These are phyloP conservation scores for Tylopilus sp. DNA, from an alignment of 1,284 basidiomycete species.

Conservation along the genomic window DNA sequence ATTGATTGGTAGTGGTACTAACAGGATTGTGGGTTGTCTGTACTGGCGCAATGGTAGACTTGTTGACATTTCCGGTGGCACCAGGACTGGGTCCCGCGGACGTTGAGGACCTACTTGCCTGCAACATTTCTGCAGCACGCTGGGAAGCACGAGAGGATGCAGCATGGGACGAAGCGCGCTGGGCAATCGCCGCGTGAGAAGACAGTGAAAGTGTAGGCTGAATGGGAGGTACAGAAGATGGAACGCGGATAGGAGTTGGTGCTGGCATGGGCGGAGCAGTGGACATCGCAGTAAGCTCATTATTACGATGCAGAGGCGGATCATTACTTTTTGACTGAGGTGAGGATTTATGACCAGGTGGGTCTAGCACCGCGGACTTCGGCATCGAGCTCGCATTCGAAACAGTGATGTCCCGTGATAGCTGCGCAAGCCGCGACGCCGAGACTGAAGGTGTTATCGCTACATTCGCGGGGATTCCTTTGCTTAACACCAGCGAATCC, in stretches of 20 bases:
- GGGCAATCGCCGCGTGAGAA: conserved; percentile 10
- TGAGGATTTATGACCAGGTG: conserved; percentile 16
- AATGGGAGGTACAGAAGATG: conserved; percentile 22
- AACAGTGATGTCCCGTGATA: conserved; percentile 9
- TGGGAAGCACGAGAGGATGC: conserved; percentile 22
- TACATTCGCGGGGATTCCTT: conserved; percentile 5
- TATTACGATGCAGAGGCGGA: conserved; percentile 7
- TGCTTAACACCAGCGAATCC: conserved; percentile 19
- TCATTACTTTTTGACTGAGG: conserved; percentile 27
- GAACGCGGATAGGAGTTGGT: conserved; percentile 19
- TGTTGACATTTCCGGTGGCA: conserved; percentile 9
- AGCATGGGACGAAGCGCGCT: conserved; percentile 18
- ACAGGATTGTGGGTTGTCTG: conserved; percentile 11
- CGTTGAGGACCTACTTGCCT: conserved; percentile 19
- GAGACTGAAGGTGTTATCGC: conserved; percentile 3
- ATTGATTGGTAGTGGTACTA: conserved; percentile 2
- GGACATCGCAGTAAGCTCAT: conserved; percentile 7
- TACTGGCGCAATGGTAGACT: conserved; percentile 1
- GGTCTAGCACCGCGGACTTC: conserved; percentile 12
- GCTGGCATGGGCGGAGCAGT: conserved; percentile 21
- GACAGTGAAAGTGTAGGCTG: conserved; percentile 16
- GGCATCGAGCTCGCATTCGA: conserved; percentile 2
- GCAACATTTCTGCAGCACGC: conserved; percentile 22
- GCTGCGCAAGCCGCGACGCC: conserved; percentile 10
- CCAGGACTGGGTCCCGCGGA: not conserved